Evolutionary conservation across 139 green algal genomes (phyloP), one percentile per base, ranked within the genome.

Genomic region (Coelastrella sp.): DNA sequence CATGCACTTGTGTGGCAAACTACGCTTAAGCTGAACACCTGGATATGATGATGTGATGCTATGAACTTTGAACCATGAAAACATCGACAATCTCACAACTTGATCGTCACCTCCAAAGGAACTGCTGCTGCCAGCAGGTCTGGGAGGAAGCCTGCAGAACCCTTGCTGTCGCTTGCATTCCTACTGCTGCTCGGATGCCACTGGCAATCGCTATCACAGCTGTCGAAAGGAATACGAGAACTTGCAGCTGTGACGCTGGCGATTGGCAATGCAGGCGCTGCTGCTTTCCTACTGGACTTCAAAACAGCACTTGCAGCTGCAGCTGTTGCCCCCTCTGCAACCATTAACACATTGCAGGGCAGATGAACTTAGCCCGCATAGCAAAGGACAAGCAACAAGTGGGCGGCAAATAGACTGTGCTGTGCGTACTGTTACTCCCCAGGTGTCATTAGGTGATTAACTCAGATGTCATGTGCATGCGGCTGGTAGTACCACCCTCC

Each of bases 121-220:
- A 67, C 59, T 32, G 59, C 59, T 34, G 41, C 25, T 63, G 72
- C 72, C 43, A 79, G 72, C 43, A 79, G 45, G n/a, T 74, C 45
- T 23, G 25, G n/a, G 23, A 63, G 43, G 23, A 32, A 25, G 8
- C 69, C 41, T 21, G 21, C 15, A 57, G 45, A 60, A 8, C 71
- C 63, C 41, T 43, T 63, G 71, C 41, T 78, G 68, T 40, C 50
- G 68, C 41, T 43, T 63, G 71, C 41, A 60, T 38, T 40, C 50
- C 38, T 79, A n/a, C 69, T 78, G 41, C 69, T 62, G 69, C 69
- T 78, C 45, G 15, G 45, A 57, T 23, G 15, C 45, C 45, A 57
- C 45, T n/a, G n/a, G 45, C 23, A 17, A 27, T 37, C 15, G 67
- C 15, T 19, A 34, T 34, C 27, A 25, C 73, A 25, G 41, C 69